Conservation (phyloP, 208 protist species). For the Leishmania aethiopica region DNA sequence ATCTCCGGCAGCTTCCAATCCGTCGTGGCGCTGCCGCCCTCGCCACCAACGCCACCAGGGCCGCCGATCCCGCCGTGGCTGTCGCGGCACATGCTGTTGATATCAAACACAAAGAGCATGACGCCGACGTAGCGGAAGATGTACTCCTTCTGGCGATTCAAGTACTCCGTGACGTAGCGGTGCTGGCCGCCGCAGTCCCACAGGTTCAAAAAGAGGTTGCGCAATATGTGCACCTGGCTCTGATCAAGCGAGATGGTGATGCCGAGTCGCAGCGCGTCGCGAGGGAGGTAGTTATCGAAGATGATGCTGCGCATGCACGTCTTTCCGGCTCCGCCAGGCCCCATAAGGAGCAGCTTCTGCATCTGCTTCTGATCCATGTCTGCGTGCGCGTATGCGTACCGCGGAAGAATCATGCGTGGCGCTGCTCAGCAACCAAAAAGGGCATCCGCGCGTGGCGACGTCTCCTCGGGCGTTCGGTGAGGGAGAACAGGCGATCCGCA, state of each 20-base stretch:
- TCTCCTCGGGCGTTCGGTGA: background rate
- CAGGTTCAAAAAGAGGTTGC: slow-evolving; percentile 98
- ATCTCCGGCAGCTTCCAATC: slow-evolving; percentile 92
- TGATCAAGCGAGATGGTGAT: slow-evolving; percentile 98
- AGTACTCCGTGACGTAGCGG: slow-evolving; percentile 98
- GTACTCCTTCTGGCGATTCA: slow-evolving; percentile 97
- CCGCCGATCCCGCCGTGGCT: slow-evolving; percentile 18
- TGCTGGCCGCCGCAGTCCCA: slow-evolving; percentile 99
- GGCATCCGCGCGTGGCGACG: background rate
- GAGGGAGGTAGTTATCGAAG: slow-evolving; percentile 98
- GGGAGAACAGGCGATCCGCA: background rate
- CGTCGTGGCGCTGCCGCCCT: slow-evolving; percentile 38
- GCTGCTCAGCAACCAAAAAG: background rate
- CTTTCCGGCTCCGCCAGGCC: slow-evolving; percentile 93
- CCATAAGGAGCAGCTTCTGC: slow-evolving; percentile 98
- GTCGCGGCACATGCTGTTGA: slow-evolving; percentile 92
- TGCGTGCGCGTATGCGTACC: background rate
- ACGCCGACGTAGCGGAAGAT: slow-evolving; percentile 99
- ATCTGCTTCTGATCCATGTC: slow-evolving; percentile 81
- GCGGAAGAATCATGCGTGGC: background rate
- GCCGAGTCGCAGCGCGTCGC: slow-evolving; percentile 93
- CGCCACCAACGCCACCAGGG: slow-evolving; percentile 13
- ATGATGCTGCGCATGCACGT: slow-evolving; percentile 99
- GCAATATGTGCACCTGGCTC: slow-evolving; percentile 98
- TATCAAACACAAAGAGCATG: slow-evolving; percentile 99